phyloP scores from a whole-genome alignment of 768 basidiomycete species.

The Boletus rex-veris region DNA sequence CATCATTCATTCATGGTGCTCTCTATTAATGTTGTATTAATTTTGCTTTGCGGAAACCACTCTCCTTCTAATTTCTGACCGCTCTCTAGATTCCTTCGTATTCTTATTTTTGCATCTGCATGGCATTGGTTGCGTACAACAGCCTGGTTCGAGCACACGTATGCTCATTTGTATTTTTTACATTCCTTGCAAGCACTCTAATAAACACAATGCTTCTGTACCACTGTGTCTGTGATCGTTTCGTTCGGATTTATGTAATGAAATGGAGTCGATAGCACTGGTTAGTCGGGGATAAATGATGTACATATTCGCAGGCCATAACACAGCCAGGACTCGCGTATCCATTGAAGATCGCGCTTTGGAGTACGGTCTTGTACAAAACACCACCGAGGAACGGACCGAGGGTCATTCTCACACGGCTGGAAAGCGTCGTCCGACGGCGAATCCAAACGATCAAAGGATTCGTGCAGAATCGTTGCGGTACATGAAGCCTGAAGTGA shows the following conservation, averaged over 20 bases:
- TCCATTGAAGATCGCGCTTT: constrained; percentile 58
- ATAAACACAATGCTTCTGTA: constrained; percentile 1
- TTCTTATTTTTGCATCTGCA: constrained; percentile 10
- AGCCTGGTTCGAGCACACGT: background rate
- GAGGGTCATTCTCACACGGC: constrained; percentile 55
- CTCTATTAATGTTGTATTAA: constrained; percentile 13
- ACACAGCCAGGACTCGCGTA: constrained; percentile 69
- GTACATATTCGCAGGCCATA: constrained; percentile 31
- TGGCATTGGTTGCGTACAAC: constrained; percentile 9
- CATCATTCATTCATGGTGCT: background rate
- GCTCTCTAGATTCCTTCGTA: constrained; percentile 4
- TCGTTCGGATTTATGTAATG: no score
- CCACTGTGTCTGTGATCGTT: no score
- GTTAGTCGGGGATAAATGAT: no score
- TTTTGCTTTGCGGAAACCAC: constrained; percentile 3
- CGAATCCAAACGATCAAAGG: constrained; percentile 64
- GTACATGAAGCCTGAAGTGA: constrained; percentile 41
- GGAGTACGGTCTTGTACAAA: constrained; percentile 58
- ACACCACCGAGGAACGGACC: constrained; percentile 64
- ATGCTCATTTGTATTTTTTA: constrained; percentile 20
- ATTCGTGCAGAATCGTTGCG: constrained; percentile 61
- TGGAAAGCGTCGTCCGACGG: constrained; percentile 57
- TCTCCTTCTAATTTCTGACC: constrained; percentile 1
- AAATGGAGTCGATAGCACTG: no score
- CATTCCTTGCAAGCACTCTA: constrained; percentile 1